Evolutionary conservation across 768 basidiomycete species (phyloP).

Genomic region (Clathrus columnatus): DNA sequence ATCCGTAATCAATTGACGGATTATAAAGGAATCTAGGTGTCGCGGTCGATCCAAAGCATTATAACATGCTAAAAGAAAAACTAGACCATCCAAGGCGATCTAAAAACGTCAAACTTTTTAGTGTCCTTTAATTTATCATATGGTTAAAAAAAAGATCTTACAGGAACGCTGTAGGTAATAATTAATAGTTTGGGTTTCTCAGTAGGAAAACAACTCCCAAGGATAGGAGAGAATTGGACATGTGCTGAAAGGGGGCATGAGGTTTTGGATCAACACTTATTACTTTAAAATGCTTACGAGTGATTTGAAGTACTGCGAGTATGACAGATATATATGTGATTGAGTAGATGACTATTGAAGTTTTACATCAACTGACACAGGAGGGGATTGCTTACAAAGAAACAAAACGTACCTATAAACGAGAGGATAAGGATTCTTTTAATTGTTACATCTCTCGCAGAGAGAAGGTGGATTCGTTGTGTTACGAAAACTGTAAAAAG

Average conservation of each 20-base stretch:
- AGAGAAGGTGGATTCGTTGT: too few species aligned
- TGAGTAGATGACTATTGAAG: neutral
- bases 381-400: neutral
- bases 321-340: neutral
- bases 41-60: slow-evolving; percentile 30
- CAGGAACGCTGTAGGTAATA: neutral
- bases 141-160: neutral
- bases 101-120: slow-evolving; percentile 8
- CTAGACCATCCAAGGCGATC: slow-evolving; percentile 28
- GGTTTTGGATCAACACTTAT: neutral
- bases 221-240: neutral
- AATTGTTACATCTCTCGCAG: too few species aligned
- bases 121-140: neutral
- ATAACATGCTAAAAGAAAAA: slow-evolving; percentile 23
- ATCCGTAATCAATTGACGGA: slow-evolving; percentile 24
- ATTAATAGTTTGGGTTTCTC: neutral
- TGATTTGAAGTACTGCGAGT: neutral
- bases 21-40: slow-evolving; percentile 16
- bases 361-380: neutral
- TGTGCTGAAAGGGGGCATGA: neutral
- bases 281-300: neutral
- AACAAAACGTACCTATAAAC: too few species aligned
- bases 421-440: too few species aligned
- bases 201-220: neutral
- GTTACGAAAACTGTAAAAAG: too few species aligned